These are phyloP conservation scores for Eleusine coracana DNA, from an alignment of 176 grass and related monocot genomes.

Conservation along the genomic window DNA sequence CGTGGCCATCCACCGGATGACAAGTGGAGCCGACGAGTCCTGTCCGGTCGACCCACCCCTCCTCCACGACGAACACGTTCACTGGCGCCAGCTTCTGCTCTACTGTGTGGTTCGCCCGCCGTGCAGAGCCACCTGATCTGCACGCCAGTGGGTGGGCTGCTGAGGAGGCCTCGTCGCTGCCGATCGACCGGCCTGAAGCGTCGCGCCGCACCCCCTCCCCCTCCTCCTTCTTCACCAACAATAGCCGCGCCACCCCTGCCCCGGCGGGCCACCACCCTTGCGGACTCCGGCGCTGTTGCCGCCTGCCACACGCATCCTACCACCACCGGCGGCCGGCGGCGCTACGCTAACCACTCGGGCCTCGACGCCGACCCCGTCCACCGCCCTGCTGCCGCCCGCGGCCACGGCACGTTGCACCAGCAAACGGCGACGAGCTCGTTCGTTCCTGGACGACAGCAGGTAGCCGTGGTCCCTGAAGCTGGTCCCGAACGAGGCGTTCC, in stretches of 20 bases:
- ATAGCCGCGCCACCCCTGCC: no score
- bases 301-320: no score
- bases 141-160: not conserved
- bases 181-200: no score
- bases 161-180: not conserved
- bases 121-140: not conserved
- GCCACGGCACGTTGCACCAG: not conserved
- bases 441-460: not conserved
- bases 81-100: not conserved
- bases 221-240: no score
- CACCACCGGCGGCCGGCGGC: not conserved
- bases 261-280: no score
- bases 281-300: no score
- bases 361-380: not conserved
- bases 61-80: not conserved
- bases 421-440: conserved; percentile 13
- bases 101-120: not conserved
- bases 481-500: not conserved
- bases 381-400: not conserved
- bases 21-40: not conserved
- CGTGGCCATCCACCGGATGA: not conserved
- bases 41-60: not conserved
- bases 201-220: not conserved
- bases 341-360: not conserved
- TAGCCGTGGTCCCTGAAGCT: not conserved